Percentiles rank a stretch among this genome's conserved stretches.
Evolutionary conservation across 805 yeast genomes (phyloP).

Genomic region (Metschnikowia kunwiensis): DNA sequence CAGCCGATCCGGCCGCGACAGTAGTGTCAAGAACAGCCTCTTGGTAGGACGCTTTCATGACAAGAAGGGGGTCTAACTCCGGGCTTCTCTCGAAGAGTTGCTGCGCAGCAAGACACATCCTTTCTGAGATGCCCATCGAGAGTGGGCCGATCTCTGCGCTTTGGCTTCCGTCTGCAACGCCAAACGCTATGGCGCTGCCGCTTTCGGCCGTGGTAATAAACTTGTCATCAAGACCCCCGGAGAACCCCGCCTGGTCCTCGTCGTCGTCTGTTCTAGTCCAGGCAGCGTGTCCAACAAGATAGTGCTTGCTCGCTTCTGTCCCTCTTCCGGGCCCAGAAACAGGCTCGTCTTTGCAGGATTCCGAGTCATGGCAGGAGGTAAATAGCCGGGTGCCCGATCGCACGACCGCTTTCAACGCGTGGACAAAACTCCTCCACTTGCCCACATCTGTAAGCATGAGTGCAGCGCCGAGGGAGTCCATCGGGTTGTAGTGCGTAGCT

Average conservation of each 20-base stretch:
- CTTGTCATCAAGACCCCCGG: not conserved
- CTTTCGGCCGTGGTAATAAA: not conserved
- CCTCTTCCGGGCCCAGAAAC: no score
- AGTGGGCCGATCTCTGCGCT: not conserved
- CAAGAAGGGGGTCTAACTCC: not conserved
- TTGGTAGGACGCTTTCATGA: constrained; percentile 1
- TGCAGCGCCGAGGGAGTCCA: no score
- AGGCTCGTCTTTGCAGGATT: no score
- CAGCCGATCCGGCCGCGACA: constrained; percentile 1
- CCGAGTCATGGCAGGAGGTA: no score
- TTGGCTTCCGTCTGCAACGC: not conserved
- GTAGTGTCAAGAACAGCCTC: not conserved
- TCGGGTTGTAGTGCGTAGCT: no score
- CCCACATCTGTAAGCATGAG: no score
- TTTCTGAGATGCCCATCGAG: not conserved
- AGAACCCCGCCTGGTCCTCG: not conserved
- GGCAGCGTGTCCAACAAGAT: not conserved
- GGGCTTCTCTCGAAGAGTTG: not conserved
- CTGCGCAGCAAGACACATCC: not conserved
- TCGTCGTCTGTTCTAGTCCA: not conserved
- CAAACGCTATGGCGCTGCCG: not conserved
- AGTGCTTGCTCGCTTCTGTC: no score
- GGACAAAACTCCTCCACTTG: no score
- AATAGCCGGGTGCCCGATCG: no score
- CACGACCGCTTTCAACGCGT: no score